Conservation (phyloP, 2,329 filamentous ascomycete genomes). For the Apiospora arundinis region DNA sequence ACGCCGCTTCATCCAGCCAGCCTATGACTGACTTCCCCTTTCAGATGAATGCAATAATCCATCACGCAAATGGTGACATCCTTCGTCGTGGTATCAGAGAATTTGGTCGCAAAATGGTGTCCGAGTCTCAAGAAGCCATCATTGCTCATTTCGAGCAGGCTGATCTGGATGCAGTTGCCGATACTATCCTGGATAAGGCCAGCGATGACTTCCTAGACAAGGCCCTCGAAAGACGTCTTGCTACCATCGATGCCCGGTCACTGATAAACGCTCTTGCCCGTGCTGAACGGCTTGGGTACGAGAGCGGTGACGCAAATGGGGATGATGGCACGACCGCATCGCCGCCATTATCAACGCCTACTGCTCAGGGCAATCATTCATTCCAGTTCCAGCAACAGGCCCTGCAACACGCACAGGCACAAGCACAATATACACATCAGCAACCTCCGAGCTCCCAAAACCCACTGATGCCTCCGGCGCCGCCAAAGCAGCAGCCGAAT, state of each 20-base stretch:
- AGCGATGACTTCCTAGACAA: conserved; percentile 59
- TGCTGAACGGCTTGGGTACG: conserved; percentile 64
- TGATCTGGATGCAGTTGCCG: conserved; percentile 54
- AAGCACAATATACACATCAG: neutral
- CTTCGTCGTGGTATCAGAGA: conserved; percentile 49
- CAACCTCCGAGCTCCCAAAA: neutral
- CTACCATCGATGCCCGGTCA: conserved; percentile 59
- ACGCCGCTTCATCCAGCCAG: neutral
- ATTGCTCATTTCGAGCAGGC: conserved; percentile 45
- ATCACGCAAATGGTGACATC: conserved; percentile 47
- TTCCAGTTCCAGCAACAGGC: neutral
- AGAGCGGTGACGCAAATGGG: conserved; percentile 31
- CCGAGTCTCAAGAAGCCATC: conserved; percentile 48
- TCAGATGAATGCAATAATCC: conserved; percentile 57
- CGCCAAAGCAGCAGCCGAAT: conserved; percentile 21
- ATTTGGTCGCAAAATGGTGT: conserved; percentile 53
- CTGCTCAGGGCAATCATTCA: neutral
- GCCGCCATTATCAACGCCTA: conserved; percentile 22
- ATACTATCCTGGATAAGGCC: conserved; percentile 51
- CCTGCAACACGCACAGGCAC: neutral
- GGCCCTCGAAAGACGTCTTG: conserved; percentile 57
- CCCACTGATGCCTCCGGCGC: neutral
- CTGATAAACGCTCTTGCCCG: conserved; percentile 63
- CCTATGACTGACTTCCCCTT: conserved; percentile 14
- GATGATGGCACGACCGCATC: neutral